Percentiles rank a stretch among this genome's conserved stretches.
Conservation (phyloP, 2,329 filamentous ascomycete genomes). For the Xylariaceae sp. region DNA sequence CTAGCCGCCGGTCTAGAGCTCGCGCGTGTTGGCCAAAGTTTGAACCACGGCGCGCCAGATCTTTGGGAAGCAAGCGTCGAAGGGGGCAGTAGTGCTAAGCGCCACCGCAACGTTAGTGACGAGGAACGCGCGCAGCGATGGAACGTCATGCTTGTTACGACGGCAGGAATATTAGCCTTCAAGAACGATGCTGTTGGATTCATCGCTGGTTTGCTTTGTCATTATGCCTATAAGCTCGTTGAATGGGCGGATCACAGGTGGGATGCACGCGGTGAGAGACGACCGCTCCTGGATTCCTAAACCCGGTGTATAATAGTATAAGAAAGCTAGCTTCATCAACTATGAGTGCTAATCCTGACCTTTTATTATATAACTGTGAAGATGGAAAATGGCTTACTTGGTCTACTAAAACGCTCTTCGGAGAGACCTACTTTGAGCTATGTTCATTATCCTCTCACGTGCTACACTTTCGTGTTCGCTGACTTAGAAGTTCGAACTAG, state of each 20-base stretch:
- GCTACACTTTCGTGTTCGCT: too few species aligned
- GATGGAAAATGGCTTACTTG: too few species aligned
- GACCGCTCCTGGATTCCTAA: constrained; percentile 25
- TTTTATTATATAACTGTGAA: too few species aligned
- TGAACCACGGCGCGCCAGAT: constrained; percentile 68
- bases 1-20: constrained; percentile 85
- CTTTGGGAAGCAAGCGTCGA: constrained; percentile 38
- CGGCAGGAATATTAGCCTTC: constrained; percentile 77
- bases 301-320: neutral
- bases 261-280: constrained; percentile 26
- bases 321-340: too few species aligned
- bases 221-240: constrained; percentile 58
- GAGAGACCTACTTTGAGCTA: too few species aligned
- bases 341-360: too few species aligned
- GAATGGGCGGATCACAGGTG: constrained; percentile 34
- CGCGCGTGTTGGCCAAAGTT: constrained; percentile 75
- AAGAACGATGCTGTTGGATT: constrained; percentile 90
- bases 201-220: constrained; percentile 73
- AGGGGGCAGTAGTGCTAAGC: constrained; percentile 37
- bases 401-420: too few species aligned
- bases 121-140: constrained; percentile 71
- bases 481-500: too few species aligned
- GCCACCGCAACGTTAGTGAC: constrained; percentile 54
- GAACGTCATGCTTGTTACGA: constrained; percentile 87
- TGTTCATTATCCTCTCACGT: too few species aligned